Percentiles rank a stretch among this genome's conserved stretches.
These are phyloP conservation scores for Rhodosporidiobolus odoratus DNA, from an alignment of 768 basidiomycete species.

Conservation along the genomic window DNA sequence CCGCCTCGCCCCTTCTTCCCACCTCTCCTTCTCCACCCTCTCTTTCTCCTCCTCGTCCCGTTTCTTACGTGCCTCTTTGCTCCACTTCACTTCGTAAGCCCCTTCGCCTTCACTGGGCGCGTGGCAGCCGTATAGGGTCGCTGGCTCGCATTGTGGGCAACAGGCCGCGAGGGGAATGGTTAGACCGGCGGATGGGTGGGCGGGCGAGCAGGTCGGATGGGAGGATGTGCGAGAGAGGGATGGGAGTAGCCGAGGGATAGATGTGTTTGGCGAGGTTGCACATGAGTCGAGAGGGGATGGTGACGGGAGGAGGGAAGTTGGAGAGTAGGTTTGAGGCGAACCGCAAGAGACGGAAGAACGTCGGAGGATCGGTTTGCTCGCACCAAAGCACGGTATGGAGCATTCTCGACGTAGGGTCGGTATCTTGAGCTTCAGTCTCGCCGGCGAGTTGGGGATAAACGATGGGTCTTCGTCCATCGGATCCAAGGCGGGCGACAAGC, in stretches of 20 bases:
- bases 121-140: slow-evolving; percentile 3
- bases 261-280: neutral
- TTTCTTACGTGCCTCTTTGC: too few relatives aligned
- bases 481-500: neutral
- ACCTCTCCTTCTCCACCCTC: too few relatives aligned
- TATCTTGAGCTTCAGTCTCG: neutral
- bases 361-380: neutral
- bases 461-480: neutral
- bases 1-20: too few relatives aligned
- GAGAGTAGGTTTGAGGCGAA: neutral
- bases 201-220: neutral
- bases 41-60: too few relatives aligned
- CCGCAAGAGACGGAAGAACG: neutral
- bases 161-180: slow-evolving; percentile 10
- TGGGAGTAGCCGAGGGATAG: neutral
- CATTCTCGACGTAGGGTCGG: slow-evolving; percentile 1
- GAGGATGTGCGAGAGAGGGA: neutral
- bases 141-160: neutral
- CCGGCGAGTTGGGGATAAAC: slow-evolving; percentile 1
- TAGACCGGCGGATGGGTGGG: neutral
- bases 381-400: neutral
- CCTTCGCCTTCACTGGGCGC: neutral
- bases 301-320: neutral
- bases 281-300: neutral
- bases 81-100: too few relatives aligned